These are phyloP conservation scores for Sphagnum magellanicum DNA, from an alignment of 228 moss, liverwort and hornwort genomes.

Conservation along the genomic window DNA sequence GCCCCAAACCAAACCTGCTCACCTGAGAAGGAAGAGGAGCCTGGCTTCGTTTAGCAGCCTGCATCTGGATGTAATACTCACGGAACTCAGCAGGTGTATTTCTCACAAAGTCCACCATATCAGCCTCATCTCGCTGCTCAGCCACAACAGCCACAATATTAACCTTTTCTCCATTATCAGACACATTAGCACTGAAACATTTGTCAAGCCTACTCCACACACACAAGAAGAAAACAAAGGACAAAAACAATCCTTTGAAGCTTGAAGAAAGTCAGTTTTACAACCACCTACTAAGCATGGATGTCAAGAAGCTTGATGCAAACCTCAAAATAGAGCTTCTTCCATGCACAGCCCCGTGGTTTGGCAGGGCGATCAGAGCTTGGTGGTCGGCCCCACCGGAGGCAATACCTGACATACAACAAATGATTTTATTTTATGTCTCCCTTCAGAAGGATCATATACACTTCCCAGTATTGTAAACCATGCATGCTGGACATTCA, in stretches of 20 bases:
- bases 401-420: slow-evolving; percentile 55
- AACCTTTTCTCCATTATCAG: no score
- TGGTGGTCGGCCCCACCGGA: slow-evolving; percentile 81
- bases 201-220: neutral
- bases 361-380: slow-evolving; percentile 50
- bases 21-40: slow-evolving; percentile 88
- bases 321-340: slow-evolving; percentile 95
- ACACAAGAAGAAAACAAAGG: neutral
- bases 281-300: neutral
- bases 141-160: neutral
- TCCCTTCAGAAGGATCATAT: slow-evolving; percentile 62
- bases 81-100: slow-evolving; percentile 87
- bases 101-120: slow-evolving; percentile 82
- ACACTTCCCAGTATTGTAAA: slow-evolving; percentile 15
- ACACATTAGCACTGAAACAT: neutral
- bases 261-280: neutral
- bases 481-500: no score
- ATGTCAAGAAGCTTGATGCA: neutral
- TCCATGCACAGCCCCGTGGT: slow-evolving; percentile 85
- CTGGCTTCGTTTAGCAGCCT: slow-evolving; percentile 94
- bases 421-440: neutral
- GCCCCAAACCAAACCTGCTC: neutral
- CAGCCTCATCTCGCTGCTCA: slow-evolving; percentile 83
- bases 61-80: slow-evolving; percentile 97
- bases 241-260: neutral